Evolutionary conservation across 2,329 filamentous ascomycete species (phyloP).

Genomic region (Alternaria viburni): DNA sequence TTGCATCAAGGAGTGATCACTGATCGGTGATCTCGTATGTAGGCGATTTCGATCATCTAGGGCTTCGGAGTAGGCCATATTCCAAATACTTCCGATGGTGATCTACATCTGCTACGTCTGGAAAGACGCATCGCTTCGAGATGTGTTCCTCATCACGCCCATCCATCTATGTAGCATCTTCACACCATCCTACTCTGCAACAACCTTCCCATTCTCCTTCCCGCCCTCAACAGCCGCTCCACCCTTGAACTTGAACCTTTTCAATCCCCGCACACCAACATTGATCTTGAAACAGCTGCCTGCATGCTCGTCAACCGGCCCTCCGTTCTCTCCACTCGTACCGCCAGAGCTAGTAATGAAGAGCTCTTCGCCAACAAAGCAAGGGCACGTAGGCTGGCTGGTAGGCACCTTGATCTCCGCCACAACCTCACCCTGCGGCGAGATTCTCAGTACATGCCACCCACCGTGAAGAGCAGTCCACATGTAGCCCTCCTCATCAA

Average conservation of each 20-base stretch:
- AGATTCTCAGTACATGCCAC: constrained; percentile 75
- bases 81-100: background rate
- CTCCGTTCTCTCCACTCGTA: constrained; percentile 59
- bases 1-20: background rate
- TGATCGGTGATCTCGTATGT: background rate
- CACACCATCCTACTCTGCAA: constrained; percentile 23
- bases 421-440: constrained; percentile 70
- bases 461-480: constrained; percentile 90
- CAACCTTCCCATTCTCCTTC: constrained; percentile 37
- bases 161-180: background rate
- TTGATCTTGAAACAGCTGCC: constrained; percentile 79
- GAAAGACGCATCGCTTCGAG: background rate
- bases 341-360: constrained; percentile 76
- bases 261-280: constrained; percentile 71
- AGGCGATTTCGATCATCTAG: background rate
- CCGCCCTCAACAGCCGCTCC: constrained; percentile 36
- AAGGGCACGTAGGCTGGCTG: constrained; percentile 78
- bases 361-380: constrained; percentile 75
- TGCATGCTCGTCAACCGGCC: constrained; percentile 67
- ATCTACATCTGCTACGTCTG: background rate
- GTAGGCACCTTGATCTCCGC: constrained; percentile 80
- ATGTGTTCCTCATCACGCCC: background rate
- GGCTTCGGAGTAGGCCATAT: background rate
- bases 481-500: constrained; percentile 83
- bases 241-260: constrained; percentile 46